Base-by-base conservation (phyloP, 306 rosid genomes). In the Prunus mume region DNA sequence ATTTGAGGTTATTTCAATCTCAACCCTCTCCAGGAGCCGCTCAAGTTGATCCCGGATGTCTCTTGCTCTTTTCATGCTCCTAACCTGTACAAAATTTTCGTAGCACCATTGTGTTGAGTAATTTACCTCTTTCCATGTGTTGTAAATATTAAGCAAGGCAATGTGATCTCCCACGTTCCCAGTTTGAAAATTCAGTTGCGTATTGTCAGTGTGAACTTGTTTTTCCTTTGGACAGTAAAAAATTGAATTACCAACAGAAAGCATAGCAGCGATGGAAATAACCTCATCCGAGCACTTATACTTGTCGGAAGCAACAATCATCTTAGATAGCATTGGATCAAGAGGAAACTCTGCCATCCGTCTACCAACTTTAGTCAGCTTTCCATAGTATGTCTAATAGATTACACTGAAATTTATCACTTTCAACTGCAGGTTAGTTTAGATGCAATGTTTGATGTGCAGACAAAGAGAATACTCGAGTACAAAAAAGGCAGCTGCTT, bases 311-410 rank as follows among this genome's bases (percentile, higher is more conserved):
- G 96, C 97, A 76, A 94, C 96, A 64, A 94, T 89, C 86, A 87
- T 87, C 81, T 94, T 94, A 45, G 98, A 94, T 66, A 89, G 80
- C 95, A 90, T 94, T 73, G 97, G 97, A 88, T 94, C 98, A 63
- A 92, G 80, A 73, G 97, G 98, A 78, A 92, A 92, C 88, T 95
- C 98, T 10, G 98, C 98, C 98, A 95, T 95, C 82, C 87, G 83
- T 76, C 96, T 82, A 15, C 97, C 97, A 11, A 88, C 85, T 83
- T 89, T 95, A 50, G 97, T 95, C 76, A 95, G 78, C 84, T 95
- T 93, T n/a, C 32, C 97, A 95, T 15, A 25, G 27, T 25, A 25
- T 25, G 27, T 25, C 27, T 25, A 25, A 25, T 1, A 25, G 2
- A 25, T 25, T 25, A 25, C 27, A 25, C 27, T 25, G 27, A 25